phyloP scores from a whole-genome alignment of 345 rosid species.

The Syzygium aqueum region DNA sequence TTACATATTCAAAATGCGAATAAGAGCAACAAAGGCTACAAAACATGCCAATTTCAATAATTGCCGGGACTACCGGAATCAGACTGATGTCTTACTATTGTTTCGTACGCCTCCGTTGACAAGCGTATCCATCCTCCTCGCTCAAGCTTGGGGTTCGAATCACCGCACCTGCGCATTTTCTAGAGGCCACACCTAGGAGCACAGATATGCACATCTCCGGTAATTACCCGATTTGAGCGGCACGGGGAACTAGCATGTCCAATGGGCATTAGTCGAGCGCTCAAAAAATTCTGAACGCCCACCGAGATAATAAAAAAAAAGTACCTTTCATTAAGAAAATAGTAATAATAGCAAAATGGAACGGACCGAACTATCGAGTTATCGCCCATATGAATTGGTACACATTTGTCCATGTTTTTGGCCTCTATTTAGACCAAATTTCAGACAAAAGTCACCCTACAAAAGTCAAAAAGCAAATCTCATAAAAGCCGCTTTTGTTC shows the following conservation, averaged over 20 bases:
- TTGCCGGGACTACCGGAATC: background rate
- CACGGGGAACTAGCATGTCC: background rate
- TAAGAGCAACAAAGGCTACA: background rate
- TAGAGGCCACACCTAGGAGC: background rate
- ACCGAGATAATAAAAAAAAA: too few species aligned
- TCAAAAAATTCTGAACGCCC: background rate
- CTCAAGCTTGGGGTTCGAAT: background rate
- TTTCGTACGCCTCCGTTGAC: background rate
- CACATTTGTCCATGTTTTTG: background rate
- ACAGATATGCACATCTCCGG: background rate
- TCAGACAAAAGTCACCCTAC: background rate
- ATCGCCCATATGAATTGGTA: background rate
- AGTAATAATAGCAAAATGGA: background rate
- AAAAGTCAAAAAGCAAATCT: background rate
- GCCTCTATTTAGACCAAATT: background rate
- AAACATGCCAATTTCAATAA: background rate
- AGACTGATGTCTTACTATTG: background rate
- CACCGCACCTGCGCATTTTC: accelerated
- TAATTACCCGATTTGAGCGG: background rate
- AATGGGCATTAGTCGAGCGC: background rate
- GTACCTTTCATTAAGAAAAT: background rate
- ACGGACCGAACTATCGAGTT: background rate
- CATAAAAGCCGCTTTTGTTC: background rate
- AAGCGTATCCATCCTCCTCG: background rate
- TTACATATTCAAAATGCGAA: background rate